A percentile compares a stretch with the other conserved stretches of the same genome.
phyloP scores from a whole-genome alignment of 2,329 filamentous ascomycete genomes.

The Neofusicoccum laricinum region DNA sequence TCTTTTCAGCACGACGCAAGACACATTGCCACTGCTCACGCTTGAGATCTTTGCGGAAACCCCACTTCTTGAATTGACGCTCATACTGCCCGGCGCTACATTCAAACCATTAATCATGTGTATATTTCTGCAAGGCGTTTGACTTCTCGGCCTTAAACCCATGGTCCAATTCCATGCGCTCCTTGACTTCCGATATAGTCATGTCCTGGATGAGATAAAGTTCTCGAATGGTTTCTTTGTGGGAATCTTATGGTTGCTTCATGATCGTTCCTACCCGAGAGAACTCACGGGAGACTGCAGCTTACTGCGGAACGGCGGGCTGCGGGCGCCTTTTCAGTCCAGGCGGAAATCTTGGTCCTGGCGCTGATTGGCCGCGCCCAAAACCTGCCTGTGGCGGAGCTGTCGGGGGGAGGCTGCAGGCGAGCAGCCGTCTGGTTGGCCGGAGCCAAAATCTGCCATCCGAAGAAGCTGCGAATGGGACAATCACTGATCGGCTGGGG shows the following conservation, averaged over 20 bases:
- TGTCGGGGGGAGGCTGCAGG: not conserved
- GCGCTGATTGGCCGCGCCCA: not conserved
- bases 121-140: not conserved
- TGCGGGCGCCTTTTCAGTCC: not conserved
- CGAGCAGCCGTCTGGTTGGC: not conserved
- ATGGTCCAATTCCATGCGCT: not conserved
- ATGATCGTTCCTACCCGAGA: not conserved
- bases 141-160: constrained; percentile 13
- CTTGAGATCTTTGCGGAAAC: constrained; percentile 25
- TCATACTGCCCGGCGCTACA: constrained; percentile 24
- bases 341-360: not conserved
- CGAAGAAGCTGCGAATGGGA: not conserved
- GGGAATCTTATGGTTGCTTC: constrained; percentile 20
- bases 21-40: constrained; percentile 22
- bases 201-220: constrained; percentile 7
- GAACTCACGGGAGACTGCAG: not conserved
- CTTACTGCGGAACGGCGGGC: not conserved
- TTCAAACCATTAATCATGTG: not conserved
- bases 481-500: not conserved
- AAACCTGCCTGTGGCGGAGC: not conserved
- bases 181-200: not conserved
- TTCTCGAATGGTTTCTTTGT: constrained; percentile 23
- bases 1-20: constrained; percentile 19
- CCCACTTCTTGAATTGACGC: constrained; percentile 27
- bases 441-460: not conserved